Conservation (phyloP, 1,139 yeast species). For the Taphrina communis region DNA sequence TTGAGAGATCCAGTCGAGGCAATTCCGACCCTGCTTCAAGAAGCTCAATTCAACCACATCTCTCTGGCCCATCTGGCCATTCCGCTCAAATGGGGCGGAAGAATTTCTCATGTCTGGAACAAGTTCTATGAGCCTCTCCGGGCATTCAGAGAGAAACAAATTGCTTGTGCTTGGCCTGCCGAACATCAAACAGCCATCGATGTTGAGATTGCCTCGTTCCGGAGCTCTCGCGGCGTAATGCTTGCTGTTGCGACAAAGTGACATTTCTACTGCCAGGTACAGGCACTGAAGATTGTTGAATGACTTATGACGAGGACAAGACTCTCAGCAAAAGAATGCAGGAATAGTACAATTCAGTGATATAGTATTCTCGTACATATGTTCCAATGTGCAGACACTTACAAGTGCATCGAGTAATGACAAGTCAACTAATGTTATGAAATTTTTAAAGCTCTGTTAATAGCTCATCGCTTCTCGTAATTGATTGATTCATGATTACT, state of each 20-base stretch:
- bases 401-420: no score
- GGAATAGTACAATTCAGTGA: no score
- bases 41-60: neutral
- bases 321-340: no score
- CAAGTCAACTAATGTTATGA: no score
- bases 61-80: slow-evolving; percentile 12
- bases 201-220: neutral
- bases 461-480: neutral
- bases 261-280: neutral
- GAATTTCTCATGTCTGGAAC: slow-evolving; percentile 16
- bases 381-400: no score
- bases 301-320: no score
- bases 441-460: neutral
- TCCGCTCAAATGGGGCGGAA: slow-evolving; percentile 21
- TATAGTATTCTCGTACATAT: no score
- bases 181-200: neutral
- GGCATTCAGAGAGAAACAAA: neutral
- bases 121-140: slow-evolving; percentile 21
- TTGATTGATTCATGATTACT: neutral
- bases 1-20: neutral
- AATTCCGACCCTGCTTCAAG: neutral
- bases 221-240: slow-evolving; percentile 10
- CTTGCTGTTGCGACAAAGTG: slow-evolving; percentile 14
- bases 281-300: no score
- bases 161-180: slow-evolving; percentile 1